Evolutionary conservation across 164 flowering plant genomes (phyloP).

Genomic region (Stephania yunnanensis): DNA sequence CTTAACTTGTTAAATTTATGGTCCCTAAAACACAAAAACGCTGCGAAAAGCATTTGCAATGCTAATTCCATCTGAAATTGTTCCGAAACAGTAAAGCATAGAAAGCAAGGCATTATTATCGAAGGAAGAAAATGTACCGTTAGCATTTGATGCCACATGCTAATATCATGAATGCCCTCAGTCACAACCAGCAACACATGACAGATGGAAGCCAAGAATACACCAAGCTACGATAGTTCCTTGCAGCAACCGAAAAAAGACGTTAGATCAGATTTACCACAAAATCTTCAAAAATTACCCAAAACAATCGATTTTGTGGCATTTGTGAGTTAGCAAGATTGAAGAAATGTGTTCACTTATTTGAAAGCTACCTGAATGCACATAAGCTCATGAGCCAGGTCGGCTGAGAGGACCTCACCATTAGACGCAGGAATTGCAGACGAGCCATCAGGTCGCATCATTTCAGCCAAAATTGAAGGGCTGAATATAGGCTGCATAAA

Average conservation of each 20-base stretch:
- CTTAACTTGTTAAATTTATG: too few species aligned
- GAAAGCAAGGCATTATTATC: too few species aligned
- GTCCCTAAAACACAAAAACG: too few species aligned
- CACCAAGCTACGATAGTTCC: slow-evolving; percentile 81
- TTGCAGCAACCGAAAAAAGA: slow-evolving; percentile 45
- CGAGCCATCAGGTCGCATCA: slow-evolving; percentile 86
- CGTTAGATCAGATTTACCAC: slow-evolving; percentile 13
- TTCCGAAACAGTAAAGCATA: background rate
- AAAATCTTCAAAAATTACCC: slow-evolving; percentile 2
- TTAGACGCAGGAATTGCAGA: slow-evolving; percentile 60
- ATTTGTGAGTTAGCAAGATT: background rate
- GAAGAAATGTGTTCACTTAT: background rate
- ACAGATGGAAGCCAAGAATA: slow-evolving; percentile 78
- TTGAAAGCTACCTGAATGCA: slow-evolving; percentile 64
- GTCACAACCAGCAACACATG: slow-evolving; percentile 78
- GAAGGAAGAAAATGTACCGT: slow-evolving; percentile 46
- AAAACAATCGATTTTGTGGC: background rate
- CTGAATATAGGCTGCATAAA: slow-evolving; percentile 73
- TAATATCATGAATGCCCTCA: slow-evolving; percentile 71
- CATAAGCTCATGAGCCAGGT: slow-evolving; percentile 89
- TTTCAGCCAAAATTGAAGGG: slow-evolving; percentile 82
- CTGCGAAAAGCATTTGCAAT: too few species aligned
- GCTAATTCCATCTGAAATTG: background rate
- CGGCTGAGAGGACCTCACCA: slow-evolving; percentile 77
- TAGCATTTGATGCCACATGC: slow-evolving; percentile 77